Conservation (phyloP, 2,329 filamentous ascomycete genomes). For the Fusarium liriodendri region DNA sequence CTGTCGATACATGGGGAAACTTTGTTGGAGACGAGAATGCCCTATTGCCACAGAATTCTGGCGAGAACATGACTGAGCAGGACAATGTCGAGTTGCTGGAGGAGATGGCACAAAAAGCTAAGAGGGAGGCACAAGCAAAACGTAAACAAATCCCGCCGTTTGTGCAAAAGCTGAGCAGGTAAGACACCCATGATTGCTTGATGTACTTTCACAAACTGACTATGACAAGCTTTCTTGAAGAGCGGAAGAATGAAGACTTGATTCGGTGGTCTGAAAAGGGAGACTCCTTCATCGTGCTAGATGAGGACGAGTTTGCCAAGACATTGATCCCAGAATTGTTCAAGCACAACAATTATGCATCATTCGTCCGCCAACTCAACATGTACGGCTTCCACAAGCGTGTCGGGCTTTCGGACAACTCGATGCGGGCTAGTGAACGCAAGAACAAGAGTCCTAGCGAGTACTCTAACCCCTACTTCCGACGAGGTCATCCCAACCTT, state of each 20-base stretch:
- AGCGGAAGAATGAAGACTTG: constrained; percentile 90
- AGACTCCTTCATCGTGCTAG: constrained; percentile 94
- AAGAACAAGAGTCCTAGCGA: constrained; percentile 99
- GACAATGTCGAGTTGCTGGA: constrained; percentile 85
- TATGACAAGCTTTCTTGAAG: constrained; percentile 84
- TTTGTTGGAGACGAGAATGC: constrained; percentile 57
- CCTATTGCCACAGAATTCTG: constrained; percentile 51
- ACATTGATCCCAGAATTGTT: constrained; percentile 96
- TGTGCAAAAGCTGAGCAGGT: constrained; percentile 98
- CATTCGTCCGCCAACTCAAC: constrained; percentile 94
- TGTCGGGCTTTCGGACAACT: constrained; percentile 93
- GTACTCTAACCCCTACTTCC: constrained; percentile 97
- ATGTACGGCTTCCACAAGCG: constrained; percentile 99
- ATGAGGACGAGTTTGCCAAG: constrained; percentile 99
- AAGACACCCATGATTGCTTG: constrained; percentile 47
- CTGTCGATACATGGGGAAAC: constrained; percentile 54
- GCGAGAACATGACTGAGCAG: constrained; percentile 58
- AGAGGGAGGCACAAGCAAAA: constrained; percentile 88
- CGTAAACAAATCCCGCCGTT: constrained; percentile 97
- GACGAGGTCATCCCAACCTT: constrained; percentile 89
- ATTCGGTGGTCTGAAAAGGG: constrained; percentile 98
- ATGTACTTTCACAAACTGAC: constrained; percentile 34
- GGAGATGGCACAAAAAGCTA: constrained; percentile 81
- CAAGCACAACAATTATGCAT: constrained; percentile 99
- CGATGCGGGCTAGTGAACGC: constrained; percentile 95